phyloP scores from a whole-genome alignment of 2,329 filamentous ascomycete species.

The Penicillium sp. region DNA sequence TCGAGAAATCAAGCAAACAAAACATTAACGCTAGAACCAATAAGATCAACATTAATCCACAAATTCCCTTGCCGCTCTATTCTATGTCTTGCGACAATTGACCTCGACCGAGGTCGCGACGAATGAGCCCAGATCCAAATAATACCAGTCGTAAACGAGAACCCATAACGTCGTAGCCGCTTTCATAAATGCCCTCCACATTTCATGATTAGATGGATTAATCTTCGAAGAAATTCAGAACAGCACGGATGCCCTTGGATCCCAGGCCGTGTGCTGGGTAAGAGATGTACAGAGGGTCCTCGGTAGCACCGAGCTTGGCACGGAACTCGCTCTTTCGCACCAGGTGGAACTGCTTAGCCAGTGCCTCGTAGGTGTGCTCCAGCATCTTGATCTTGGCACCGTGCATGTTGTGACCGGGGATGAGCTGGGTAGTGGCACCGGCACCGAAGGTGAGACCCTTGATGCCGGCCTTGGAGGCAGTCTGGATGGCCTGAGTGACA shows the following conservation, averaged over 20 bases:
- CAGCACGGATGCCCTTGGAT: constrained; percentile 75
- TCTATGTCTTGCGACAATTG: constrained; percentile 7
- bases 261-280: constrained; percentile 85
- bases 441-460: constrained; percentile 80
- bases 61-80: neutral
- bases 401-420: constrained; percentile 76
- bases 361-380: constrained; percentile 74
- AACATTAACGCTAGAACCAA: neutral
- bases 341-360: constrained; percentile 78
- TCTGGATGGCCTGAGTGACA: constrained; percentile 68
- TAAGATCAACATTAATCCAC: neutral
- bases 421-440: constrained; percentile 71
- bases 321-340: constrained; percentile 85
- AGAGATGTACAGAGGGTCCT: constrained; percentile 84
- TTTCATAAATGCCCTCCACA: neutral
- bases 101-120: neutral
- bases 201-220: constrained; percentile 18
- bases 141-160: constrained; percentile 3
- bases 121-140: neutral
- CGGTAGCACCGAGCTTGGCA: constrained; percentile 81
- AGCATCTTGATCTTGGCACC: constrained; percentile 79
- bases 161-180: constrained; percentile 10
- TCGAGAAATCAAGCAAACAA: neutral
- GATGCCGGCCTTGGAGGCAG: constrained; percentile 57
- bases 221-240: constrained; percentile 84